Base-by-base conservation (phyloP, 176 grass and related monocot species). In the Miscanthus lutarioriparius region DNA sequence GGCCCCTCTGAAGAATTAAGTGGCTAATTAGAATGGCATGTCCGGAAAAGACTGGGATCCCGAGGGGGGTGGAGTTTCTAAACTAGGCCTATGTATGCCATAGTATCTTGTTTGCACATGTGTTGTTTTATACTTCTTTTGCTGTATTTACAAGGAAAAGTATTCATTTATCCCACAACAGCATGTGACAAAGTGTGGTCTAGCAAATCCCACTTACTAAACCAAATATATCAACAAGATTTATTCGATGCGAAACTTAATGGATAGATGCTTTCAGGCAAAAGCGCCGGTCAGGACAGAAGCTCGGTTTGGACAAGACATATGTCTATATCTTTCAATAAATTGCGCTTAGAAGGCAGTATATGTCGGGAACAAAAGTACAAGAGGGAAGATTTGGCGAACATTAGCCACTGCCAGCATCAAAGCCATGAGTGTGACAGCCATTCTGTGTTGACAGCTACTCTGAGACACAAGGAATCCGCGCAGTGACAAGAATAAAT, bases 221-320 rank as follows among this genome's bases (percentile, higher is more conserved):
- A 40, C 39, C 39, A 40, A 40, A 40, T 40, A 40, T 40, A 8
- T 40, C 39, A 40, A 40, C 11, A 59, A 19, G 49, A 63, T 73
- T 80, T 64, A 71, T 20, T 64, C 30, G 72, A 36, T 36, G 35
- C 35, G 4, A 36, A 36, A 36, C 35, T 36, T 36, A 36, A 36
- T 36, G 35, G 35, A 70, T 7, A 40, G 14, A 62, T 61, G 51
- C 49, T 77, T 77, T 82, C 85, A 70, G 27, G 27, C 38, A 76
- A 76, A 81, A 87, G 79, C 3, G 13, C 5, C 6, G 23, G 62
- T 38, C 22, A 26, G 17, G 22, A 35, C 27, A 77, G 51, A 77
- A 82, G 38, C 47, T 63, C 64, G 82, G 82, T 9, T 77, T 87
- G 64, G 72, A 47, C 59, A 76, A 56, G 79, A 73, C 47, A 82